Evolutionary conservation across 2,329 filamentous ascomycete genomes (phyloP), one percentile per base, ranked within the genome.

Genomic region (Fusarium sp.): DNA sequence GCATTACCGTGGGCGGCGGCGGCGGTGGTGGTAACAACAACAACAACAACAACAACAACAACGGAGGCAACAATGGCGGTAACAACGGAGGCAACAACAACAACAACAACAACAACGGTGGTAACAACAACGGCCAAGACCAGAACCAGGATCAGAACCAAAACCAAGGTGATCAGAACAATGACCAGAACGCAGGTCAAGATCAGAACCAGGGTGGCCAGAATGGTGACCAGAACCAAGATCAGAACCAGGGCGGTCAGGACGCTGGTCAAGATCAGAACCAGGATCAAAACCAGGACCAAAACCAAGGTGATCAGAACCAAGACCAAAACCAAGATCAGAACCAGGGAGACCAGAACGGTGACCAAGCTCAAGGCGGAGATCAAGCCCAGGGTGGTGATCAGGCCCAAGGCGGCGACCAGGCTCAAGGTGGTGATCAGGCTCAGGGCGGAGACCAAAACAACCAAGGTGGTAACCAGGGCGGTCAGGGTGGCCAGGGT

Each of bases 1-100:
- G 89, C 77, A 89, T 92, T 77, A 88, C 85, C 51, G 89, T 90
- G n/a, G 76, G 71, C 2, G 75, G 71, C 17, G 70, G 76, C 49
- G 69, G 68, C 16, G 64, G 67, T 6, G 66, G 67, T n/a, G 72
- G 74, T 53, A 72, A 71, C 35, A 72, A 66, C 36, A 62, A 65
- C 6, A 71, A 70, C 11, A 70, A n/a, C n/a, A n/a, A n/a, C n/a
- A n/a, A n/a, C n/a, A n/a, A 69, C 14, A 64, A 75, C n/a, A 62
- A 58, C 3, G 59, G 55, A 5, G 69, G 69, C 46, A 67, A 68
- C 17, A 64, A 61, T 17, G 65, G 64, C 1, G 72, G 69, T 38
- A 75, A 79, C 53, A 68, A 67, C 16, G 64, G 67, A n/a, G 5
- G 67, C 29, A 29, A 68, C 22, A 72, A 75, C 56, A 71, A 70